Evolutionary conservation across 495 filamentous ascomycete genomes (phyloP), one percentile per base, ranked within the genome.

Genomic region (Zalerion maritima): DNA sequence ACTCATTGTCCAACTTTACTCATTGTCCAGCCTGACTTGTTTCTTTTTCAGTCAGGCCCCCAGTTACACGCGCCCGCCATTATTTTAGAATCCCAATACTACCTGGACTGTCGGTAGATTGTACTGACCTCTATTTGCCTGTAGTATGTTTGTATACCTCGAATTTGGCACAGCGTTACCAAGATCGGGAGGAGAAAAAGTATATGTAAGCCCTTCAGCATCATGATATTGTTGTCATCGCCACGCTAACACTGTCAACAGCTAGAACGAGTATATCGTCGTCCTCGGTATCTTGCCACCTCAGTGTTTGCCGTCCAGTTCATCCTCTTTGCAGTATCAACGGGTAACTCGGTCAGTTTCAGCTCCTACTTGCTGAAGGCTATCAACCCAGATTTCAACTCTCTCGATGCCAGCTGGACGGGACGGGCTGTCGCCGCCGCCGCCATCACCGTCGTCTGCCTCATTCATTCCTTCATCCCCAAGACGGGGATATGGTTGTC

Each of bases 401-500:
- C 32, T 11, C 12, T 18, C 1, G 23, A 37, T 6, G 14, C 31
- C 16, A 34, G 28, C 18, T 56, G 52, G 52, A 14, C 45, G 4
- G 48, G 40, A 16, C 25, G 46, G 7, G 52, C 47, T 15, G 47
- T 56, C 14, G 41, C 50, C 27, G 37, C 54, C 10, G 38, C 40
- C 6, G 36, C 46, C 40, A 54, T 77, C 15, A 64, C 73, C 0
- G 61, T 59, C 18, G 67, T 71, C 0, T 71, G 71, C 37, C 42
- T 72, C 5, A 56, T 79, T 26, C 72, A 79, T 32, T 41, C 67
- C 0, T 50, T 64, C 9, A 53, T 66, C 1, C 52, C 71, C n/a
- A 68, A 75, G 41, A 64, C 65, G 58, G 74, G 74, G 8, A 65
- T 79, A 33, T 62, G 64, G 33, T 46, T 78, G 2, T 62, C 64